phyloP scores from a whole-genome alignment of 129 eudicot genomes.

The Tagetes patula region DNA sequence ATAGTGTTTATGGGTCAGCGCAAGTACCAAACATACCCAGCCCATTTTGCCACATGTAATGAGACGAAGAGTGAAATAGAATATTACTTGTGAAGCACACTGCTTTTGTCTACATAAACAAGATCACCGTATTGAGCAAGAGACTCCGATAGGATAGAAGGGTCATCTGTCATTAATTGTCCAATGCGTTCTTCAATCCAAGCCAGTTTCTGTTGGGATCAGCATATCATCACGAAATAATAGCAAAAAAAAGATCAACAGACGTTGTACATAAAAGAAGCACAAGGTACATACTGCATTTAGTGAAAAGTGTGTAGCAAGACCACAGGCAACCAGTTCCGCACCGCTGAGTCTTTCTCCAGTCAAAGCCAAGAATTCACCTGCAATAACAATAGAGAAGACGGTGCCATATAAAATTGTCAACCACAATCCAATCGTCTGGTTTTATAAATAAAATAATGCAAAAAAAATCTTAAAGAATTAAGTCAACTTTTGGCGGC shows the following conservation, averaged over 20 bases:
- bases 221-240: slow-evolving; percentile 6
- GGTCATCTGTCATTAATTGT: slow-evolving; percentile 77
- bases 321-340: slow-evolving; percentile 88
- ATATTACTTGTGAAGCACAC: slow-evolving; percentile 68
- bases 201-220: slow-evolving; percentile 60
- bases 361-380: slow-evolving; percentile 89
- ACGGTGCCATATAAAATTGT: not conserved
- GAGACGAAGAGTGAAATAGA: slow-evolving; percentile 2
- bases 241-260: not conserved
- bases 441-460: too few relatives aligned
- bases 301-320: slow-evolving; percentile 79
- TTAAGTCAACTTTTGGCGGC: not conserved
- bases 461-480: too few relatives aligned
- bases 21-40: not conserved
- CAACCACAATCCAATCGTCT: not conserved
- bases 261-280: not conserved
- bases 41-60: not conserved
- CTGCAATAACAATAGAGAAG: slow-evolving; percentile 42
- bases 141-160: slow-evolving; percentile 68
- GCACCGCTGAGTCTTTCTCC: slow-evolving; percentile 89
- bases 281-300: slow-evolving; percentile 49
- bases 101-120: slow-evolving; percentile 55
- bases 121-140: slow-evolving; percentile 86
- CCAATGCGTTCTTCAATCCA: slow-evolving; percentile 86
- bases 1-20: not conserved